Conservation (phyloP, 2,329 filamentous ascomycete genomes). For the Pyrenochaeta sp. region DNA sequence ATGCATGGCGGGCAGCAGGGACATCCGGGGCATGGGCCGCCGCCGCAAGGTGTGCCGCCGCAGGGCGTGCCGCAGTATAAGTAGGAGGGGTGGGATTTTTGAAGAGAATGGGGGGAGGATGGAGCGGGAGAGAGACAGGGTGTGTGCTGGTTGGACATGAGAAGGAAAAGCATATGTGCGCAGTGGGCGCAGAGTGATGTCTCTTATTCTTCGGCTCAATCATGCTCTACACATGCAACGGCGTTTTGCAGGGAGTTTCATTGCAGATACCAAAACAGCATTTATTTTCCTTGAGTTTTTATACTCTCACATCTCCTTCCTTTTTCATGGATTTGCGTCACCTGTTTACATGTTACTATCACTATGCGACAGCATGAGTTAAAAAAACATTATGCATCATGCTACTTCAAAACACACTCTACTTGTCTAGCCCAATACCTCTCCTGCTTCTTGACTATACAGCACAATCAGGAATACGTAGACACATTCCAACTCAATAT, state of each 20-base stretch:
- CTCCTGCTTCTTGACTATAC: not conserved
- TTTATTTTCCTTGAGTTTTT: not conserved
- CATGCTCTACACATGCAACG: not conserved
- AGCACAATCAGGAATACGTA: not conserved
- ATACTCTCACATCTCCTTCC: not conserved
- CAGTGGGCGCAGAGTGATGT: not conserved
- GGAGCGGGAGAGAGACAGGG: not conserved
- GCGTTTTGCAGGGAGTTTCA: slow-evolving; percentile 8
- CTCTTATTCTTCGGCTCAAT: not conserved
- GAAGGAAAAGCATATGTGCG: not conserved
- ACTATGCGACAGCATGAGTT: no score
- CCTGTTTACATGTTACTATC: not conserved
- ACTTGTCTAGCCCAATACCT: slow-evolving; percentile 3
- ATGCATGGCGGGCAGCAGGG: slow-evolving; percentile 29
- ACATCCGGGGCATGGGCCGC: slow-evolving; percentile 14
- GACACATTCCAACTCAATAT: not conserved
- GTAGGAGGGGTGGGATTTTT: not conserved
- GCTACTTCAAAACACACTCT: not conserved
- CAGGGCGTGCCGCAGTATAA: slow-evolving; percentile 24
- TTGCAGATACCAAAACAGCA: slow-evolving; percentile 23
- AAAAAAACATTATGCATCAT: not conserved
- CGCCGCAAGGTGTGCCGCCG: slow-evolving; percentile 19
- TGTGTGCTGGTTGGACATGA: not conserved
- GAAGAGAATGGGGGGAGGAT: not conserved
- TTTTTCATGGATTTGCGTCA: not conserved